A percentile compares a stretch with the other conserved stretches of the same genome.
Conservation (phyloP, 1,139 yeast species). For the Wickerhamomyces sp. region DNA sequence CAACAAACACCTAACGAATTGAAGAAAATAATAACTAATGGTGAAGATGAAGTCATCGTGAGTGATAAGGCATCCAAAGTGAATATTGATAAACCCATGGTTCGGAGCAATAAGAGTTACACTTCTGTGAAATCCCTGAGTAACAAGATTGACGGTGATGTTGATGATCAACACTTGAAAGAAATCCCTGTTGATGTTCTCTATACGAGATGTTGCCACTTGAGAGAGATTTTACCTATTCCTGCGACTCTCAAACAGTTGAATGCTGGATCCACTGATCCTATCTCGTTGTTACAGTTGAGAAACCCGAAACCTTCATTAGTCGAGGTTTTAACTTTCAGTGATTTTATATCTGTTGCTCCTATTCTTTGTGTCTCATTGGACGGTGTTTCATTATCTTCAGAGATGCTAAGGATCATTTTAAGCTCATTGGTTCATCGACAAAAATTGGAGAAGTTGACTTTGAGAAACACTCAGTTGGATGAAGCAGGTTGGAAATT, state of each 20-base stretch:
- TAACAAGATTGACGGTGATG: conserved; percentile 15
- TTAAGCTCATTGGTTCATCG: conserved; percentile 58
- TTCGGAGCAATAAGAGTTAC: conserved; percentile 30
- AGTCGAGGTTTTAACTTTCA: conserved; percentile 68
- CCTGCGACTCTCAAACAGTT: conserved; percentile 74
- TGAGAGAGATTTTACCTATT: conserved; percentile 67
- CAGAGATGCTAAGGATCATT: conserved; percentile 59
- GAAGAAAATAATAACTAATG: conserved; percentile 23
- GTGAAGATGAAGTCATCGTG: conserved; percentile 39
- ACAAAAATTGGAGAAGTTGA: conserved; percentile 56
- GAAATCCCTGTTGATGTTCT: conserved; percentile 50
- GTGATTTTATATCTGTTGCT: conserved; percentile 71
- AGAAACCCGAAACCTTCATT: conserved; percentile 71
- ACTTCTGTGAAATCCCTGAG: conserved; percentile 20
- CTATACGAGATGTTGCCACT: conserved; percentile 73
- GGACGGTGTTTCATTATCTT: conserved; percentile 63
- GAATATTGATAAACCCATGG: conserved; percentile 48
- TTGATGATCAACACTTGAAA: conserved; percentile 23
- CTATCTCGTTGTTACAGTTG: conserved; percentile 58
- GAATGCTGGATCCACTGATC: conserved; percentile 64
- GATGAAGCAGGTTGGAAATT: conserved; percentile 67
- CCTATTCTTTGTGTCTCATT: conserved; percentile 64
- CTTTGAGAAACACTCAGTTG: conserved; percentile 67
- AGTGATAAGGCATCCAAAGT: conserved; percentile 37
- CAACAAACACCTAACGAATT: conserved; percentile 27